A percentile compares a stretch with the other conserved stretches of the same genome.
Conservation (phyloP, 2,329 filamentous ascomycete genomes). For the Claviceps sorghi region DNA sequence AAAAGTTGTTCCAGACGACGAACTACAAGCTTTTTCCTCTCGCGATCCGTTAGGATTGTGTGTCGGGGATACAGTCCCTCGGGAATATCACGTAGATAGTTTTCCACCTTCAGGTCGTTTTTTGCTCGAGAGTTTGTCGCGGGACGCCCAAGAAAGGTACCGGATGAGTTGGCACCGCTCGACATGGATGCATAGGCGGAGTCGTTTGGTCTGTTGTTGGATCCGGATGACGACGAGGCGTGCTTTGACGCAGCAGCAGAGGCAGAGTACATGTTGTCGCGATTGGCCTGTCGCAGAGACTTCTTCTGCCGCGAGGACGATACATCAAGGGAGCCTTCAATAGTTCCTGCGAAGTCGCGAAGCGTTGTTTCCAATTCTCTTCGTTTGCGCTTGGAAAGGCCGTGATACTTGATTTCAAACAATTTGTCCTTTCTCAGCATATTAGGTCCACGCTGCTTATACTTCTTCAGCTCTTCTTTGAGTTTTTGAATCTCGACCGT, state of each 20-base stretch:
- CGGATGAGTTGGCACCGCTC: slow-evolving; percentile 30
- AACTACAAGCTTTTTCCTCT: slow-evolving; percentile 65
- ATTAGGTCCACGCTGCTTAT: slow-evolving; percentile 51
- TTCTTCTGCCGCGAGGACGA: slow-evolving; percentile 28
- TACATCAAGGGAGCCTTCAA: slow-evolving; percentile 35
- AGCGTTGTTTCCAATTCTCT: slow-evolving; percentile 61
- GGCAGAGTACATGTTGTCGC: slow-evolving; percentile 25
- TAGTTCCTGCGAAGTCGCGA: slow-evolving; percentile 51
- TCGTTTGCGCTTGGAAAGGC: slow-evolving; percentile 56
- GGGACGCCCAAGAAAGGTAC: slow-evolving; percentile 23
- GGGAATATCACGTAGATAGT: slow-evolving; percentile 58
- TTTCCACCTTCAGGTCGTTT: slow-evolving; percentile 48
- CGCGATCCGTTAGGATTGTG: slow-evolving; percentile 51
- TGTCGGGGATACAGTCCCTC: slow-evolving; percentile 50
- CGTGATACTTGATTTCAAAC: slow-evolving; percentile 71
- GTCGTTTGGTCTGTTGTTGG: slow-evolving; percentile 38
- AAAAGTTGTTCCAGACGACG: slow-evolving; percentile 67
- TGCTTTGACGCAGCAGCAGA: slow-evolving; percentile 34
- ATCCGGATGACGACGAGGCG: slow-evolving; percentile 36
- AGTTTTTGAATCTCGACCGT: slow-evolving; percentile 72
- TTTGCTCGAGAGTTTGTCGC: slow-evolving; percentile 22
- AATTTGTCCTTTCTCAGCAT: slow-evolving; percentile 60
- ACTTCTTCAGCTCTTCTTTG: slow-evolving; percentile 57
- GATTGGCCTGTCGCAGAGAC: slow-evolving; percentile 23
- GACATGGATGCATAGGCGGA: slow-evolving; percentile 59